Base-by-base conservation (phyloP, 805 yeast species). In the Saturnispora quitensis region DNA sequence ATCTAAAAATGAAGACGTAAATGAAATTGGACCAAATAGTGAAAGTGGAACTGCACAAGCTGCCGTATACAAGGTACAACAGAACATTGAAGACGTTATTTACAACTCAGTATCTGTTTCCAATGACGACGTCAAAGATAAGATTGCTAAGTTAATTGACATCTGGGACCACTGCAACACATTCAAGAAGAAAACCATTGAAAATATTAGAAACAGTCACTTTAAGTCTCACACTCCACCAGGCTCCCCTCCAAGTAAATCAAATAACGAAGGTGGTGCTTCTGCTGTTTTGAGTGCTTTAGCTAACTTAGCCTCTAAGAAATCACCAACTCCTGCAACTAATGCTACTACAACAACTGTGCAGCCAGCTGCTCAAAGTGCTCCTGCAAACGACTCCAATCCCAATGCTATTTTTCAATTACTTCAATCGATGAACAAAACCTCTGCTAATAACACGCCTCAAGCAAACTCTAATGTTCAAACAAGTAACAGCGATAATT, bases 81-180 rank as follows among this genome's bases (percentile, higher is more conserved):
- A 83, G 10, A 38, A 20, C 56, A 78, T 89, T 56, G 84, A 80
- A 60, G 74, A 76, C 43, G 66, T 87, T 52, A 67, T 88, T 55
- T 80, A 78, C 56, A 83, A 82, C 59, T 80, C 88, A 31, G 68
- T 83, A 57, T 72, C 76, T 42, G 78, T 75, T 54, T 73, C 51
- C 10, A 66, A 58, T 54, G 74, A 70, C 51, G 86, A 74, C 63
- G 86, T 73, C 68, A 78, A 68, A 63, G 89, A 81, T 53, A 93
- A 90, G 67, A 79, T 89, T 59, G 73, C 82, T 61, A 91, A 89
- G 68, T 75, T 93, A 59, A 77, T 93, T 58, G 96, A 88, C 56
- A 90, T 93, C 61, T 93, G 99, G 99, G 87, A 81, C 58, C 81
- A 87, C 57, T 84, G 89, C 36, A 81, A 80, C 43, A 85, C 96